These are phyloP conservation scores for Tuctoria greenei DNA, from an alignment of 176 grass and related monocot species.

Conservation along the genomic window DNA sequence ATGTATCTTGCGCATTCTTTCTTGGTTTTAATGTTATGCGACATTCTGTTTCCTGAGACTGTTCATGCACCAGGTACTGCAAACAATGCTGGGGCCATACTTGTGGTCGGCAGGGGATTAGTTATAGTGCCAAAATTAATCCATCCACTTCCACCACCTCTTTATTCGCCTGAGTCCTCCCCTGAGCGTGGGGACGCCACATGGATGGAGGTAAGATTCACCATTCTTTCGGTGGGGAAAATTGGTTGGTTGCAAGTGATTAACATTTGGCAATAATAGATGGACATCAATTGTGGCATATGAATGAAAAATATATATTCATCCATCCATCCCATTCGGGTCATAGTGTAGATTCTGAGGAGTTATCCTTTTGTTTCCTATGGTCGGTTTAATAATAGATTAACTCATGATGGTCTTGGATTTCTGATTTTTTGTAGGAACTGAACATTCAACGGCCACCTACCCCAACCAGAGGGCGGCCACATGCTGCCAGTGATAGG, in stretches of 20 bases:
- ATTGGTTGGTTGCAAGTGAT: background rate
- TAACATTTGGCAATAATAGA: background rate
- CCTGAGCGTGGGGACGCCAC: slow-evolving; percentile 81
- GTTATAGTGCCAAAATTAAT: slow-evolving; percentile 92
- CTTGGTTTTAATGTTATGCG: slow-evolving; percentile 8
- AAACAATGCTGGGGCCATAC: slow-evolving; percentile 98
- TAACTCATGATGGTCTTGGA: background rate
- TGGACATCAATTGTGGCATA: background rate
- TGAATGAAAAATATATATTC: background rate
- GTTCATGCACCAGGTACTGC: slow-evolving; percentile 67
- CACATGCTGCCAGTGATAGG: slow-evolving; percentile 83
- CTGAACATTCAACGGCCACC: slow-evolving; percentile 97
- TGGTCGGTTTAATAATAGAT: background rate
- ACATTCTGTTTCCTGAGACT: slow-evolving; percentile 23
- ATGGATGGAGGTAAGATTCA: slow-evolving; percentile 91
- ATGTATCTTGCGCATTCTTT: slow-evolving; percentile 30
- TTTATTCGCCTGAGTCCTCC: slow-evolving; percentile 90
- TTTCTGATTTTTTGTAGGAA: slow-evolving; percentile 56
- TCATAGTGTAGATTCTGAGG: background rate
- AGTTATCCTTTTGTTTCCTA: slow-evolving; percentile 5
- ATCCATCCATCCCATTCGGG: background rate
- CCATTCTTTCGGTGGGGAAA: background rate
- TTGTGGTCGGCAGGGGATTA: slow-evolving; percentile 89
- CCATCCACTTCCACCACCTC: slow-evolving; percentile 93
- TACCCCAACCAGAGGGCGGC: slow-evolving; percentile 93